A percentile compares a stretch with the other conserved stretches of the same genome.
Evolutionary conservation across 306 rosid species (phyloP).

Genomic region (Cyclanthera cordifolia): DNA sequence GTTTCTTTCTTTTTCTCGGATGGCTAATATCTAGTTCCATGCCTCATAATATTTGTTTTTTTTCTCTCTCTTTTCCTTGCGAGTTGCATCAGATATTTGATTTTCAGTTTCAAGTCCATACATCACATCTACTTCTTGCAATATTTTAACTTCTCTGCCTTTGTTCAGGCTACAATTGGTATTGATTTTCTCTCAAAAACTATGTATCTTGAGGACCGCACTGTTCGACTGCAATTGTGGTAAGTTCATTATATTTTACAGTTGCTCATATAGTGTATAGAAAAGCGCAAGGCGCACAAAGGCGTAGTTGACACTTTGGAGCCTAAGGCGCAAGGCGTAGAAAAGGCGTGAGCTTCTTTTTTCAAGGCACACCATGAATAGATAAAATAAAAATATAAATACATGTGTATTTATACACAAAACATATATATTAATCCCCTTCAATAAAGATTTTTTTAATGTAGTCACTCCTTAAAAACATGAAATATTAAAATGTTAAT

Average conservation of each 20-base stretch:
- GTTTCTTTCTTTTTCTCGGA: neutral
- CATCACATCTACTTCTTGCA: neutral
- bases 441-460: too few relatives aligned
- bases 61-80: neutral
- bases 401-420: too few relatives aligned
- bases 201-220: slow-evolving; percentile 56
- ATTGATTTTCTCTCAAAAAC: slow-evolving; percentile 49
- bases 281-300: too few relatives aligned
- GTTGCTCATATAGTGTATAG: too few relatives aligned
- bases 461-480: too few relatives aligned
- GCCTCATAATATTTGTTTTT: neutral
- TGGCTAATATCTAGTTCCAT: neutral
- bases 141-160: neutral
- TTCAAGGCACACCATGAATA: too few relatives aligned
- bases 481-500: too few relatives aligned
- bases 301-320: too few relatives aligned
- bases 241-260: slow-evolving; percentile 13
- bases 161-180: slow-evolving; percentile 44
- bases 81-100: neutral
- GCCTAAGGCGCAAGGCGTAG: too few relatives aligned
- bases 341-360: too few relatives aligned
- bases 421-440: too few relatives aligned
- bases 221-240: slow-evolving; percentile 47
- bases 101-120: neutral
- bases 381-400: too few relatives aligned